These are phyloP conservation scores for Dimocarpus longan DNA, from an alignment of 345 rosid genomes.

Conservation along the genomic window DNA sequence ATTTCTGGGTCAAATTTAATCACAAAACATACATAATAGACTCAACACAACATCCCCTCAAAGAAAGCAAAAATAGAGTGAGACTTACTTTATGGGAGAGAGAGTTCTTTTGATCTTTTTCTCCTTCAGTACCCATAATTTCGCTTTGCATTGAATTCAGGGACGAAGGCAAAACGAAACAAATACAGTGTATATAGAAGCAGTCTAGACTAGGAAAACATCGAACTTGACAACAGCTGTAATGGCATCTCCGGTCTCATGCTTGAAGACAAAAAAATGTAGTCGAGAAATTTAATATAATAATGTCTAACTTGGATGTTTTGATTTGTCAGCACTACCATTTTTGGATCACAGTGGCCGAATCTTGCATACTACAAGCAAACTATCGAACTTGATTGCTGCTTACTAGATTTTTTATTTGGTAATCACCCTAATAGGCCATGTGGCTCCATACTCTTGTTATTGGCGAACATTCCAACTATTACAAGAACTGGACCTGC, in stretches of 20 bases:
- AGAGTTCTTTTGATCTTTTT: constrained; percentile 17
- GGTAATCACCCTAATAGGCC: not conserved
- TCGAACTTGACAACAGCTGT: constrained; percentile 5
- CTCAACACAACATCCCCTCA: not conserved
- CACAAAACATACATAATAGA: not conserved
- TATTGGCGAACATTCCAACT: not conserved
- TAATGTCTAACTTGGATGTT: not conserved
- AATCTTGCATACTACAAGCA: not conserved
- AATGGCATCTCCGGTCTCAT: constrained; percentile 14
- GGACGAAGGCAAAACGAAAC: not conserved
- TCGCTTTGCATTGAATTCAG: not conserved
- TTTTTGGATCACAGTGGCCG: not conserved
- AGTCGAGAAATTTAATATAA: not conserved
- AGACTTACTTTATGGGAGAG: constrained; percentile 26
- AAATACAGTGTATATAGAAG: not conserved
- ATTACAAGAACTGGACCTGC: not conserved
- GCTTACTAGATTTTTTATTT: not conserved
- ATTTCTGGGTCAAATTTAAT: not conserved
- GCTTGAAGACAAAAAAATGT: not conserved
- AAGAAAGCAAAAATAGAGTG: constrained; percentile 4
- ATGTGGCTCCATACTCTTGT: not conserved
- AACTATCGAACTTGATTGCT: not conserved
- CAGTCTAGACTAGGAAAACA: constrained; percentile 1
- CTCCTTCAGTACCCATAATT: constrained; percentile 35
- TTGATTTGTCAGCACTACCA: not conserved